Conservation (phyloP, 2,329 filamentous ascomycete species). For the Neoscytalidium dimidiatum region DNA sequence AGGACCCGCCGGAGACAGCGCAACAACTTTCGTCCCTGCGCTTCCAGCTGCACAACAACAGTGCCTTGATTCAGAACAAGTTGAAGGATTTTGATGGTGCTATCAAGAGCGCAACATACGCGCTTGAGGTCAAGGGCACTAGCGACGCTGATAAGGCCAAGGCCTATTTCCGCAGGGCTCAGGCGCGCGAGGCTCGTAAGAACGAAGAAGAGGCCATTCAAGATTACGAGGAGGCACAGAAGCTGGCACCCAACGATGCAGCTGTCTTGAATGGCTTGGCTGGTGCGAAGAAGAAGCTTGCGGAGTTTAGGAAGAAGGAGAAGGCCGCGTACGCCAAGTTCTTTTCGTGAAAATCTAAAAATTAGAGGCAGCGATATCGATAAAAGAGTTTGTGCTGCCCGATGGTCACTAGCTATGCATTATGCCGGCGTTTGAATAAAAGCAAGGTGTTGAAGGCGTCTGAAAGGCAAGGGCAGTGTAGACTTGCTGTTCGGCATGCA, state of each 20-base stretch:
- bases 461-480: neutral
- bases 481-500: neutral
- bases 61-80: slow-evolving; percentile 83
- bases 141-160: slow-evolving; percentile 83
- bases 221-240: slow-evolving; percentile 46
- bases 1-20: slow-evolving; percentile 56
- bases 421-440: slow-evolving; percentile 9
- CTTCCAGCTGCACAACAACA: slow-evolving; percentile 86
- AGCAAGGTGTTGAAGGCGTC: slow-evolving; percentile 13
- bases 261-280: slow-evolving; percentile 74
- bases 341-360: slow-evolving; percentile 5
- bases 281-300: slow-evolving; percentile 73
- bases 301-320: slow-evolving; percentile 78
- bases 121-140: slow-evolving; percentile 65
- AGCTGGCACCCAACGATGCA: slow-evolving; percentile 66
- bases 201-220: slow-evolving; percentile 74
- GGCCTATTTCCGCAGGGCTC: slow-evolving; percentile 79
- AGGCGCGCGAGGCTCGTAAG: slow-evolving; percentile 74
- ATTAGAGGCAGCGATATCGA: slow-evolving; percentile 1
- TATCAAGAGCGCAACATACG: slow-evolving; percentile 68
- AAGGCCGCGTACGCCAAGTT: slow-evolving; percentile 84
- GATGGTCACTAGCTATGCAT: neutral
- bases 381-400: slow-evolving; percentile 1
- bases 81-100: slow-evolving; percentile 71
- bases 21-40: slow-evolving; percentile 71